These are phyloP conservation scores for Chimonanthus praecox DNA, from an alignment of 164 flowering plant genomes.

Conservation along the genomic window DNA sequence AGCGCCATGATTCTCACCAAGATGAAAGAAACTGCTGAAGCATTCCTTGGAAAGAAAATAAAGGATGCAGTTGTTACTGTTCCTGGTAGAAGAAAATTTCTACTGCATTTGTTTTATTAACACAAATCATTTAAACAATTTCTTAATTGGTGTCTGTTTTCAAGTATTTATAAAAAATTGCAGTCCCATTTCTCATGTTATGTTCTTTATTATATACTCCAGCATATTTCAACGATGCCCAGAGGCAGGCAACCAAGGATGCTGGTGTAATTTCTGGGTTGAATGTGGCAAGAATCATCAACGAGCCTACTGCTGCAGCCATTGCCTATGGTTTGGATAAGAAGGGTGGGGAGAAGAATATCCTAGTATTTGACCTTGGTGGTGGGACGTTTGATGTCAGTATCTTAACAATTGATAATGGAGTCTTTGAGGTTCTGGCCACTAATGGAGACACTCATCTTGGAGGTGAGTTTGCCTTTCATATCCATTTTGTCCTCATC, in stretches of 20 bases:
- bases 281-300: constrained; percentile 85
- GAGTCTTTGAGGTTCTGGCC: constrained; percentile 94
- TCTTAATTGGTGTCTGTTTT: neutral
- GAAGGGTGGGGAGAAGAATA: constrained; percentile 93
- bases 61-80: constrained; percentile 95
- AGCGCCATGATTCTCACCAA: constrained; percentile 84
- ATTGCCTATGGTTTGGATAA: constrained; percentile 93
- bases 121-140: too few species aligned
- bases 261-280: constrained; percentile 90
- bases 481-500: neutral
- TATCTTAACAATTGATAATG: constrained; percentile 85
- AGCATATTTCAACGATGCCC: constrained; percentile 95
- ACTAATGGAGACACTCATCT: constrained; percentile 93
- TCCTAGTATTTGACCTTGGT: constrained; percentile 93
- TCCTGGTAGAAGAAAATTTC: constrained; percentile 47
- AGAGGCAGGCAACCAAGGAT: constrained; percentile 95
- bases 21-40: constrained; percentile 96
- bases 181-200: neutral
- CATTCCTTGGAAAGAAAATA: constrained; percentile 88
- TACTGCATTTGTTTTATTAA: too few species aligned
- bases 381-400: constrained; percentile 97
- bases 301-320: constrained; percentile 95
- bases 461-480: constrained; percentile 52
- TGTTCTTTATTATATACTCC: constrained; percentile 14
- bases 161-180: neutral